phyloP scores from a whole-genome alignment of 2,329 filamentous ascomycete species.

The Hirsutella thompsonii region DNA sequence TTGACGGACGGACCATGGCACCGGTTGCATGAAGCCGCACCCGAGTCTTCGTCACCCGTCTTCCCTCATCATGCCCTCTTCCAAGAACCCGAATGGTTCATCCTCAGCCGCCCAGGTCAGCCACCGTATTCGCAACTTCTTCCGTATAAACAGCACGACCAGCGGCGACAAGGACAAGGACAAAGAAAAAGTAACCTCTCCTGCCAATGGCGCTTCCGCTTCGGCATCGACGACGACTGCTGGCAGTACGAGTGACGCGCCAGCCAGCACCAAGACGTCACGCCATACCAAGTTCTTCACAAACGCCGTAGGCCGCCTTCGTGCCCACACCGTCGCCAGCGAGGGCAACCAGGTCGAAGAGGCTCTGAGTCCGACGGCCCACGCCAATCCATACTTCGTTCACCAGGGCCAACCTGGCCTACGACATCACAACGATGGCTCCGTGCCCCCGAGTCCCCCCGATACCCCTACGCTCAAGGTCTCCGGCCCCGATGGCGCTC shows the following conservation, averaged over 20 bases:
- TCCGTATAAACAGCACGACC: slow-evolving; percentile 47
- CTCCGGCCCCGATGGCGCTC: slow-evolving; percentile 50
- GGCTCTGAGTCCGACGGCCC: slow-evolving; percentile 76
- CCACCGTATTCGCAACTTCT: slow-evolving; percentile 58
- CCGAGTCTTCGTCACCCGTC: slow-evolving; percentile 1
- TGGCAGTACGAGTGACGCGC: too few relatives aligned
- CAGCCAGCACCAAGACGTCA: slow-evolving; percentile 46
- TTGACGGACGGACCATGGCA: slow-evolving; percentile 27
- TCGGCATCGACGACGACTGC: slow-evolving; percentile 3
- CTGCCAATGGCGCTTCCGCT: slow-evolving; percentile 5
- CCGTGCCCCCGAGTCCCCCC: slow-evolving; percentile 82
- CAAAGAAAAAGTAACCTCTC: slow-evolving; percentile 53
- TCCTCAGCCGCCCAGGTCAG: slow-evolving; percentile 45
- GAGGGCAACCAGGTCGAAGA: slow-evolving; percentile 88
- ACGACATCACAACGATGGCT: slow-evolving; percentile 89
- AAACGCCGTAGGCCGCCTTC: slow-evolving; percentile 71
- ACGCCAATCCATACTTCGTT: slow-evolving; percentile 93
- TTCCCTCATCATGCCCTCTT: slow-evolving; percentile 31
- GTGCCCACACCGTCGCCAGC: slow-evolving; percentile 82
- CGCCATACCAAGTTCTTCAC: slow-evolving; percentile 83
- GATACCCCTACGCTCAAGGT: slow-evolving; percentile 74
- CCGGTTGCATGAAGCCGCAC: slow-evolving; percentile 17
- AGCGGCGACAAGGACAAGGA: slow-evolving; percentile 24
- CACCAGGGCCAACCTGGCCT: slow-evolving; percentile 90
- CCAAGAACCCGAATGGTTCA: slow-evolving; percentile 35